Conservation (phyloP, 495 filamentous ascomycete genomes). For the Xanthoparmelia taractica region DNA sequence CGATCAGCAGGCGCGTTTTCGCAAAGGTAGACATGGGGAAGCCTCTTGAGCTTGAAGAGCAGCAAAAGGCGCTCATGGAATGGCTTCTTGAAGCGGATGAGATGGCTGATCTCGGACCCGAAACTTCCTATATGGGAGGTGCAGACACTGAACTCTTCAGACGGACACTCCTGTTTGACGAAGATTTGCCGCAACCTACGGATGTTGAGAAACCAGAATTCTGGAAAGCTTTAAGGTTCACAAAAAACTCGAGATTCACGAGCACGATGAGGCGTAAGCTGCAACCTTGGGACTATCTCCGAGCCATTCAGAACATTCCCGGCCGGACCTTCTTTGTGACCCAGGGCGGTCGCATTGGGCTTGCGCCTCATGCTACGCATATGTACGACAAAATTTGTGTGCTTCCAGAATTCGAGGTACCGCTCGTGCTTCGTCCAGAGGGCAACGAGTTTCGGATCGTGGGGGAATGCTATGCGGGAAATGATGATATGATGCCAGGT, state of each 20-base stretch:
- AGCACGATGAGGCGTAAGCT: background rate
- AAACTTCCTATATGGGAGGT: background rate
- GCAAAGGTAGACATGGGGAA: background rate
- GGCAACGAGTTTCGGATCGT: background rate
- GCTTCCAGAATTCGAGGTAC: background rate
- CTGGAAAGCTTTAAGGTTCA: background rate
- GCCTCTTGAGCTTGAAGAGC: background rate
- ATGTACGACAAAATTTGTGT: slow-evolving; percentile 2
- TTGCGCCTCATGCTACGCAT: background rate
- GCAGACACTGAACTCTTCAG: slow-evolving; percentile 1
- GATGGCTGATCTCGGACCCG: background rate
- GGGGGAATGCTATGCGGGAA: slow-evolving; percentile 2
- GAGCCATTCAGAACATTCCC: background rate
- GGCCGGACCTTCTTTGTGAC: slow-evolving; percentile 3
- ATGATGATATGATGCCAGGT: slow-evolving; percentile 4
- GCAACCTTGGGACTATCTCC: background rate
- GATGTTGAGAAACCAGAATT: background rate
- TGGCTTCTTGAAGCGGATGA: slow-evolving; percentile 5
- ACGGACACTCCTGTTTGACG: background rate
- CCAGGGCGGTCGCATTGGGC: background rate
- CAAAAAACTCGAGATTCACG: background rate
- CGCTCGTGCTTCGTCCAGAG: background rate
- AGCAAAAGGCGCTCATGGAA: background rate
- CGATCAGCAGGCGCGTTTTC: background rate
- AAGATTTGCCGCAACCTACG: background rate